phyloP scores from a whole-genome alignment of 495 filamentous ascomycete species.

The Penicillium flavigenum region DNA sequence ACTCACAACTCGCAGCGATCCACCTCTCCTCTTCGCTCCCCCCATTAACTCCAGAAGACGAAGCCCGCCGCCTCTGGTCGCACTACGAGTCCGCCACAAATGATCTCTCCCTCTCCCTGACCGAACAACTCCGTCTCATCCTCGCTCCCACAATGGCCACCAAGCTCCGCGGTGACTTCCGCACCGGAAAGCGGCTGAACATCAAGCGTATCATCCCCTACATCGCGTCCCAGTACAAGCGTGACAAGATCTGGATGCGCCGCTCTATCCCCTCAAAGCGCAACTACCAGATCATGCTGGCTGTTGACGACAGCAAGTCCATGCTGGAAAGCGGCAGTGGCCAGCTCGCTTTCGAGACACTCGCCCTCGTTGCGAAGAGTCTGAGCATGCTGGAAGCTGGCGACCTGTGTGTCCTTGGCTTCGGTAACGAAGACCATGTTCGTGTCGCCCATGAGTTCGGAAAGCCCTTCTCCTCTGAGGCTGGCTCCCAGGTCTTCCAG shows the following conservation, averaged over 20 bases:
- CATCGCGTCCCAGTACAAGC: slow-evolving; percentile 94
- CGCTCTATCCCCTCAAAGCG: slow-evolving; percentile 87
- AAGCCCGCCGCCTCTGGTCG: slow-evolving; percentile 80
- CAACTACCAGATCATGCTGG: slow-evolving; percentile 93
- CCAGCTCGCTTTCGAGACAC: slow-evolving; percentile 82
- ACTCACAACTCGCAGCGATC: slow-evolving; percentile 68
- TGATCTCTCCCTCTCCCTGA: slow-evolving; percentile 78
- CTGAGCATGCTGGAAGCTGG: slow-evolving; percentile 91
- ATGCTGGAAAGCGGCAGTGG: slow-evolving; percentile 76
- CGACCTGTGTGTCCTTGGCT: slow-evolving; percentile 83
- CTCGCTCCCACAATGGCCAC: slow-evolving; percentile 91
- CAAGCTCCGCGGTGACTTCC: slow-evolving; percentile 94
- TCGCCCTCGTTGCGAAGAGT: slow-evolving; percentile 81
- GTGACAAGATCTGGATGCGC: slow-evolving; percentile 99
- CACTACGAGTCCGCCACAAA: slow-evolving; percentile 81
- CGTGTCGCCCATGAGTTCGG: slow-evolving; percentile 88
- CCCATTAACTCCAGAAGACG: slow-evolving; percentile 46
- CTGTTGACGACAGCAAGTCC: slow-evolving; percentile 90
- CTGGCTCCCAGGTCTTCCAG: slow-evolving; percentile 77
- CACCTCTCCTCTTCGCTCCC: slow-evolving; percentile 56
- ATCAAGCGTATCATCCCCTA: slow-evolving; percentile 99
- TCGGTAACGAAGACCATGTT: slow-evolving; percentile 71
- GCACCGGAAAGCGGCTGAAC: slow-evolving; percentile 96
- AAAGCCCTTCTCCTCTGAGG: slow-evolving; percentile 76
- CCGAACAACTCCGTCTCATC: slow-evolving; percentile 92